Percentiles rank a stretch among this genome's conserved stretches.
Evolutionary conservation across 1,139 yeast species (phyloP).

Genomic region (Pneumocystis canis): DNA sequence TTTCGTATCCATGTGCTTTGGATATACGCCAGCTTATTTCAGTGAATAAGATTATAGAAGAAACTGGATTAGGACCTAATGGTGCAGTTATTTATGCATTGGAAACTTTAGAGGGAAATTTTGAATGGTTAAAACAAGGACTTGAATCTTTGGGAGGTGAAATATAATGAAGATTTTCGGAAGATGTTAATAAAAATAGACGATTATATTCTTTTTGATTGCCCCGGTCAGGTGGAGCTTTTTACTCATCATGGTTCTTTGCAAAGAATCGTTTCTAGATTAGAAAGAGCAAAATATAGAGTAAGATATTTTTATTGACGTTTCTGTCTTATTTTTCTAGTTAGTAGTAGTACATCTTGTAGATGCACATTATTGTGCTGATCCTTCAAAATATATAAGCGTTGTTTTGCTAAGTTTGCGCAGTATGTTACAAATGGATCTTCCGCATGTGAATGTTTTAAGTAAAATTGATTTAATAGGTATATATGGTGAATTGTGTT

Average conservation of each 20-base stretch:
- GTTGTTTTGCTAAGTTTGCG: slow-evolving; percentile 65
- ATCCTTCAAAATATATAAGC: slow-evolving; percentile 86
- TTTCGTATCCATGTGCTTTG: slow-evolving; percentile 68
- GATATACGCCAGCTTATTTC: slow-evolving; percentile 87
- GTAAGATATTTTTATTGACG: background rate
- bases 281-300: slow-evolving; percentile 36
- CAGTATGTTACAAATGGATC: slow-evolving; percentile 81
- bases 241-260: slow-evolving; percentile 84
- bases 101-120: slow-evolving; percentile 40
- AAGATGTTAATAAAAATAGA: slow-evolving; percentile 27
- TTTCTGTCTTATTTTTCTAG: slow-evolving; percentile 31
- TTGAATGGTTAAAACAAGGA: slow-evolving; percentile 63
- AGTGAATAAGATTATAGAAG: slow-evolving; percentile 93
- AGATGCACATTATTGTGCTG: slow-evolving; percentile 71
- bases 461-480: slow-evolving; percentile 76
- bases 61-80: slow-evolving; percentile 83
- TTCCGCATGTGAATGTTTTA: slow-evolving; percentile 85
- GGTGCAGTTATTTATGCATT: slow-evolving; percentile 86
- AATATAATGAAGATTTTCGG: no score
- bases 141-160: slow-evolving; percentile 41
- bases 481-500: slow-evolving; percentile 47
- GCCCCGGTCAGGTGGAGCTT: slow-evolving; percentile 84
- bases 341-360: slow-evolving; percentile 76
- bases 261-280: slow-evolving; percentile 50
- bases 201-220: slow-evolving; percentile 84